These are phyloP conservation scores for Tuber magnatum DNA, from an alignment of 495 filamentous ascomycete genomes.

Conservation along the genomic window DNA sequence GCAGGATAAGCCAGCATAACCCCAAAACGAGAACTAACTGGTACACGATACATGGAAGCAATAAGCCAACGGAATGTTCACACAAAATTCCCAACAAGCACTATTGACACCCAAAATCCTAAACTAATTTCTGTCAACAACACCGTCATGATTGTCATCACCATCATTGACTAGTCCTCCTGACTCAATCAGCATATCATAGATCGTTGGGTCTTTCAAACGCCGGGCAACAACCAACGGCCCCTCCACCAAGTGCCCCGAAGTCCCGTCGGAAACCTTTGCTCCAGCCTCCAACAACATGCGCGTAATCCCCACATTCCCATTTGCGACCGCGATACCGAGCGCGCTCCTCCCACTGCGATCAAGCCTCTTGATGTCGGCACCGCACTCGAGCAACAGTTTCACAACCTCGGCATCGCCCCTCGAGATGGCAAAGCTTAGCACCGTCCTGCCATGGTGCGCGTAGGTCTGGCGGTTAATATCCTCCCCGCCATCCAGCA, in stretches of 20 bases:
- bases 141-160: not conserved
- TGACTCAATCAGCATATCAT: not conserved
- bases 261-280: not conserved
- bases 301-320: not conserved
- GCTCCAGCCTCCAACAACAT: not conserved
- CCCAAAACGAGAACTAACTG: not conserved
- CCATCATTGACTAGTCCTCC: not conserved
- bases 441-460: not conserved
- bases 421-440: not conserved
- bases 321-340: not conserved
- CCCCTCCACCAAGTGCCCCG: not conserved
- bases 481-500: not conserved
- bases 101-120: not conserved
- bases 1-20: not conserved
- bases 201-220: not conserved
- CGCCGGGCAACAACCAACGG: not conserved
- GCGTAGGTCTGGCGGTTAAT: not conserved
- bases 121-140: not conserved
- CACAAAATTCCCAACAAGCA: not conserved
- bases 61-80: not conserved
- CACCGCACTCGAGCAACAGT: not conserved
- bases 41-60: not conserved
- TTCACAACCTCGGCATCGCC: not conserved
- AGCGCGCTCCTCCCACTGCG: not conserved
- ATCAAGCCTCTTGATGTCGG: not conserved